Conservation (phyloP, 164 flowering plant species). For the Hamamelis virginiana region DNA sequence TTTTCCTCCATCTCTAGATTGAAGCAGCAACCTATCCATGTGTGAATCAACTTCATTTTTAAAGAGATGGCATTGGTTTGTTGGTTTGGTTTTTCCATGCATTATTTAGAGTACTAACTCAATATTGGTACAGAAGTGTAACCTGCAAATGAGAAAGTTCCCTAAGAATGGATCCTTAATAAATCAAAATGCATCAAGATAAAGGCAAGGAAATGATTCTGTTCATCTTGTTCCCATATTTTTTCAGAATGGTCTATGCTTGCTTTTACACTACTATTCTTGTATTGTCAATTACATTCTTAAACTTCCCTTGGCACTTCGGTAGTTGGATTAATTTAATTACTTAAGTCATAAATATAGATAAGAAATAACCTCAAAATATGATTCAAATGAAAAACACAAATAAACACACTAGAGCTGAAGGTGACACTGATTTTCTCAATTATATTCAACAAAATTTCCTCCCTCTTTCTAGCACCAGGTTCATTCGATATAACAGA, state of each 20-base stretch:
- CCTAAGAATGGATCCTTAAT: too few species aligned
- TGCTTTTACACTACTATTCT: not conserved
- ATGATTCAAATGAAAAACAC: not conserved
- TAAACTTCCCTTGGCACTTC: not conserved
- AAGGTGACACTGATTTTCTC: conserved; percentile 93
- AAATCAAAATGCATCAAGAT: too few species aligned
- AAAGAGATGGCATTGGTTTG: too few species aligned
- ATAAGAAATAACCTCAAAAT: not conserved
- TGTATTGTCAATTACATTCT: not conserved
- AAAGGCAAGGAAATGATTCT: too few species aligned
- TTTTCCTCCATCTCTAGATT: too few species aligned
- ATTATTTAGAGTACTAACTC: too few species aligned
- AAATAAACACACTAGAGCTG: conserved; percentile 85
- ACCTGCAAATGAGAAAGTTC: too few species aligned
- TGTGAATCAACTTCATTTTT: too few species aligned
- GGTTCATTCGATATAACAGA: conserved; percentile 95
- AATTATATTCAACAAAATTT: conserved; percentile 91
- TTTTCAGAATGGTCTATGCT: not conserved
- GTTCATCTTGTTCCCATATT: too few species aligned
- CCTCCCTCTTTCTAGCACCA: conserved; percentile 89
- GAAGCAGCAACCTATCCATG: too few species aligned
- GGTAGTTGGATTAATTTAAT: not conserved
- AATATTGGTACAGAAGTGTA: too few species aligned
- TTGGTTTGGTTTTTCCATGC: too few species aligned
- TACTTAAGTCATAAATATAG: not conserved